Percentiles rank a stretch among this genome's conserved stretches.
These are phyloP conservation scores for Kalmusia sp. DNA, from an alignment of 2,329 filamentous ascomycete species.

Conservation along the genomic window DNA sequence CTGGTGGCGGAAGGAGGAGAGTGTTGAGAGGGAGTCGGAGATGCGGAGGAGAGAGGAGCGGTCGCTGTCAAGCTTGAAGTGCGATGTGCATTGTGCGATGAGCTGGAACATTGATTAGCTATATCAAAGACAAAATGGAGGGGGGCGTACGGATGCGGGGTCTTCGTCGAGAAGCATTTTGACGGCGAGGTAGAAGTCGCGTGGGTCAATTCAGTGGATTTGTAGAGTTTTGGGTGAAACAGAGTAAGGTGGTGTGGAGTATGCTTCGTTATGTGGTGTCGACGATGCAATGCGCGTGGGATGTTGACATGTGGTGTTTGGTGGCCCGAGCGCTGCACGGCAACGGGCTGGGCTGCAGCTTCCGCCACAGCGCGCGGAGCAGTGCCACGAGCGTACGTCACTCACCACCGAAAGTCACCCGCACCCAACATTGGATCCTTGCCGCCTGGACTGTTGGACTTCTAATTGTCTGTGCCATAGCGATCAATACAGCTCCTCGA, in stretches of 20 bases:
- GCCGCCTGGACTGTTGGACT: slow-evolving; percentile 13
- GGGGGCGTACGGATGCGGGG: slow-evolving; percentile 74
- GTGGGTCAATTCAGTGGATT: slow-evolving; percentile 1
- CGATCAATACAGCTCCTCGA: slow-evolving; percentile 1
- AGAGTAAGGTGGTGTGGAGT: slow-evolving; percentile 4
- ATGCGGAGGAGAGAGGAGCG: slow-evolving; percentile 84
- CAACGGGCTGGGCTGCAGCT: slow-evolving; percentile 29
- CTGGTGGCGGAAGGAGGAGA: slow-evolving; percentile 83
- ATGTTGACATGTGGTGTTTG: slow-evolving; percentile 41
- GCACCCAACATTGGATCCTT: slow-evolving; percentile 22
- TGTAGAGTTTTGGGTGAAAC: background rate
- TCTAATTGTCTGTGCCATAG: background rate
- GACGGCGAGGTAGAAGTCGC: slow-evolving; percentile 22
- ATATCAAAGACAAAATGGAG: slow-evolving; percentile 8
- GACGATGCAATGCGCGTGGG: slow-evolving; percentile 23
- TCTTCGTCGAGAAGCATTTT: slow-evolving; percentile 95
- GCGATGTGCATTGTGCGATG: slow-evolving; percentile 87
- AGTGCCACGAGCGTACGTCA: slow-evolving; percentile 44
- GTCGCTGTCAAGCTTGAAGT: slow-evolving; percentile 95
- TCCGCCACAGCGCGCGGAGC: slow-evolving; percentile 24
- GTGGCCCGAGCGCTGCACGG: slow-evolving; percentile 39
- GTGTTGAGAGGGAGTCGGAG: slow-evolving; percentile 79
- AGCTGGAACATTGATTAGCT: slow-evolving; percentile 63
- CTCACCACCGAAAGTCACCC: slow-evolving; percentile 19
- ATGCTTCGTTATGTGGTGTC: slow-evolving; percentile 12